These are phyloP conservation scores for Francoa sonchifolia DNA, from an alignment of 441 rosid genomes.

Conservation along the genomic window DNA sequence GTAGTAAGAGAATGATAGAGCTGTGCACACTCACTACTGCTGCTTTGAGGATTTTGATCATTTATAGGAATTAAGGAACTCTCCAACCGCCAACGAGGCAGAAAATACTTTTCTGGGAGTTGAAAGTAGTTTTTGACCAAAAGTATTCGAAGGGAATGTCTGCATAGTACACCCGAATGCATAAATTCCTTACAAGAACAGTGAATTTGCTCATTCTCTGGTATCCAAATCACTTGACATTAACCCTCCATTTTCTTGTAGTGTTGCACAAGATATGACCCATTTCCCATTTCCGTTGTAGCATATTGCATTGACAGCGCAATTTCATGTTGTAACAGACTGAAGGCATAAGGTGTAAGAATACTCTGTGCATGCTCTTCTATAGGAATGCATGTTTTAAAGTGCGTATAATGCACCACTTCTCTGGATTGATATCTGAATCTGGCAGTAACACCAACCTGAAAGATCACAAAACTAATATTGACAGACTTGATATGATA, in stretches of 20 bases:
- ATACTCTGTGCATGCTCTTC: constrained; percentile 70
- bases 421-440: constrained; percentile 26
- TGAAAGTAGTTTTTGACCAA: constrained; percentile 57
- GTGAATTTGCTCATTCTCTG: constrained; percentile 65
- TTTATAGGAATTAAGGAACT: constrained; percentile 27
- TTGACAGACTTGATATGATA: not conserved
- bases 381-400: constrained; percentile 68
- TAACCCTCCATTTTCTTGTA: constrained; percentile 77
- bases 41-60: constrained; percentile 31
- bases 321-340: constrained; percentile 57
- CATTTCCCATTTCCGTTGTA: constrained; percentile 61
- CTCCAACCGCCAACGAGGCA: constrained; percentile 54
- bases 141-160: constrained; percentile 66
- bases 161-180: constrained; percentile 61
- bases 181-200: constrained; percentile 93
- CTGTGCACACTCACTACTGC: constrained; percentile 39
- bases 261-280: constrained; percentile 61
- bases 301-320: constrained; percentile 66
- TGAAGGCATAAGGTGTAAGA: constrained; percentile 75
- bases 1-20: constrained; percentile 55
- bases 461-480: constrained; percentile 14
- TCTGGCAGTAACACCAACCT: constrained; percentile 47
- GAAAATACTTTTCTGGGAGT: constrained; percentile 67
- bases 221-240: constrained; percentile 52
- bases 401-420: constrained; percentile 30